Evolutionary conservation across 768 basidiomycete species (phyloP).

Genomic region (Lyophyllum atratum): DNA sequence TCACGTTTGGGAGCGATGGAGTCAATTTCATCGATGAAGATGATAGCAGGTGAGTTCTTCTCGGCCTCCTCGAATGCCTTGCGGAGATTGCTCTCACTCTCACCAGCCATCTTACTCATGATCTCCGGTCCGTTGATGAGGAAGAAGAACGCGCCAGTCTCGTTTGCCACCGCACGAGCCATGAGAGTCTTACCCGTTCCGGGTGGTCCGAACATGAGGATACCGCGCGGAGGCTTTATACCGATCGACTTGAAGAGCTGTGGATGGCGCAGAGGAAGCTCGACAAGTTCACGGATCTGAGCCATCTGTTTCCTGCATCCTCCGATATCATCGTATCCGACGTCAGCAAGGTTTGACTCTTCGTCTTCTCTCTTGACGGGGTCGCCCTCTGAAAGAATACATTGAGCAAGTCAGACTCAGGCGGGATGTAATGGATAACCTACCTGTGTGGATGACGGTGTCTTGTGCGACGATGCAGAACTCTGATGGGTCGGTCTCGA

Average conservation of each 20-base stretch:
- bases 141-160: constrained; percentile 99
- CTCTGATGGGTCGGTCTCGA: constrained; percentile 97
- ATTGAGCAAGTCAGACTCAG: constrained; percentile 17
- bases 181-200: constrained; percentile 99
- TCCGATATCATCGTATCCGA: constrained; percentile 99
- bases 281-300: constrained; percentile 98
- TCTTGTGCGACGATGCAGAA: constrained; percentile 99
- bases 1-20: constrained; percentile 99
- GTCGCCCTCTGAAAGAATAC: constrained; percentile 75
- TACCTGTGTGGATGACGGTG: constrained; percentile 93
- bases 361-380: constrained; percentile 99
- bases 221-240: constrained; percentile 99
- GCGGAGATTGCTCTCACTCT: constrained; percentile 94
- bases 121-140: constrained; percentile 99
- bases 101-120: constrained; percentile 99
- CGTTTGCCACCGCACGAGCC: constrained; percentile 99
- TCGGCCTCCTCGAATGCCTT: constrained; percentile 99
- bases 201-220: constrained; percentile 97
- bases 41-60: constrained; percentile 99
- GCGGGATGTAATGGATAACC: background rate
- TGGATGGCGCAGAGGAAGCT: constrained; percentile 96
- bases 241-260: constrained; percentile 99
- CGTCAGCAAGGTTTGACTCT: constrained; percentile 93
- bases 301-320: constrained; percentile 99
- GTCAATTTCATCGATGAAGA: constrained; percentile 99